Evolutionary conservation across 345 rosid genomes (phyloP), one percentile per base, ranked within the genome.

Genomic region (Triadica sebifera): DNA sequence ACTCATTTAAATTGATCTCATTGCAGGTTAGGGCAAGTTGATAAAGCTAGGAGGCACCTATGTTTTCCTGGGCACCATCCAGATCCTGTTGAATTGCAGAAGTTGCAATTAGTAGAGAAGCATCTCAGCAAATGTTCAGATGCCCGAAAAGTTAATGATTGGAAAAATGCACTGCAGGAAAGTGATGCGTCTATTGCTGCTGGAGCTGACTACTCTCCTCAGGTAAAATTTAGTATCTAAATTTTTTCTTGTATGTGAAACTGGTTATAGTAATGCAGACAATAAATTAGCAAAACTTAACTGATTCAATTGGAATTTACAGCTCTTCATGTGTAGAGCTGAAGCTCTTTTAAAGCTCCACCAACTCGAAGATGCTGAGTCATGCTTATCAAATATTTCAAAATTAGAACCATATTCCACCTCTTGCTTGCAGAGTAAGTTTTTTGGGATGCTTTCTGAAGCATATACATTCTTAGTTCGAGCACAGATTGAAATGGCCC

Each of bases 311-410:
- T 86, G 81, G 79, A 81, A 88, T 87, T 82, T 86, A 78, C 97
- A 96, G 99, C 90, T 96, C 85, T 80, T 79, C 82, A 85, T 91
- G 92, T 96, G 97, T 93, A 93, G 91, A 90, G 97, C 82, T 53
- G 99, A 96, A 87, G 99, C 97, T 65, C 85, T 84, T 76, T 64
- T 93, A 76, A 96, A 96, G 86, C 97, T 96, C 67, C 85, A 78
- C 74, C 87, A 81, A 81, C 86, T 96, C 70, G 95, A 91, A 67
- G 99, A 96, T 72, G 95, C 96, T 47, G 87, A 88, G 81, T 74
- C 76, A 41, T 75, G 69, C 83, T 72, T 89, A 52, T 80, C 80
- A 17, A 73, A 25, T 59, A 71, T 85, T 74, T 93, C 91, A 47
- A 90, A 78, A 69, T 13, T 84, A 66, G 98, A 86, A 68, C 73